phyloP scores from a whole-genome alignment of 495 filamentous ascomycete species.

The Penicillium paradoxum region DNA sequence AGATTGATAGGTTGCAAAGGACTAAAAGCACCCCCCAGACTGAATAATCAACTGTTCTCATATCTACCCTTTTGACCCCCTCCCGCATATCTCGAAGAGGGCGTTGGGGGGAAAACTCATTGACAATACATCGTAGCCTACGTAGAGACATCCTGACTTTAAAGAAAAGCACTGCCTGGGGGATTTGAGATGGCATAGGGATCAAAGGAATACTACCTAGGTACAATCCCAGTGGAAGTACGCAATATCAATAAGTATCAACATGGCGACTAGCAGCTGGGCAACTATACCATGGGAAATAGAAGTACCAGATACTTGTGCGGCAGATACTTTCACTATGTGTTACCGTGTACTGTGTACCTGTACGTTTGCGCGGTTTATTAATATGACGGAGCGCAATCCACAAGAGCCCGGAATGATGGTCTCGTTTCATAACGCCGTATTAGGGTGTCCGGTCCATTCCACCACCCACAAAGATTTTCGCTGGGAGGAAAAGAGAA shows the following conservation, averaged over 20 bases:
- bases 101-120: background rate
- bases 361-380: conserved; percentile 21
- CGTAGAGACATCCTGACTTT: too few species aligned
- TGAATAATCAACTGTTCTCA: background rate
- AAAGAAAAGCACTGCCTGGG: too few species aligned
- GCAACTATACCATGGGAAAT: background rate
- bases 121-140: background rate
- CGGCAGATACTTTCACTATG: conserved; percentile 13
- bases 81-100: background rate
- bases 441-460: background rate
- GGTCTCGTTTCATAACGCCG: conserved; percentile 11
- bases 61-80: background rate
- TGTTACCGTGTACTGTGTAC: conserved; percentile 19
- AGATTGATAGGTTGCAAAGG: background rate
- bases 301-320: conserved; percentile 13
- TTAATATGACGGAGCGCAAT: conserved; percentile 16
- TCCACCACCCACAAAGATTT: background rate
- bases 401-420: conserved; percentile 19
- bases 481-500: background rate
- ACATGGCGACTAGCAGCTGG: background rate
- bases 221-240: background rate
- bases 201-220: too few species aligned
- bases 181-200: too few species aligned
- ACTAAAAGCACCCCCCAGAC: background rate
- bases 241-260: background rate